Conservation (phyloP, 2,329 filamentous ascomycete genomes). For the Eurotiales sp. region DNA sequence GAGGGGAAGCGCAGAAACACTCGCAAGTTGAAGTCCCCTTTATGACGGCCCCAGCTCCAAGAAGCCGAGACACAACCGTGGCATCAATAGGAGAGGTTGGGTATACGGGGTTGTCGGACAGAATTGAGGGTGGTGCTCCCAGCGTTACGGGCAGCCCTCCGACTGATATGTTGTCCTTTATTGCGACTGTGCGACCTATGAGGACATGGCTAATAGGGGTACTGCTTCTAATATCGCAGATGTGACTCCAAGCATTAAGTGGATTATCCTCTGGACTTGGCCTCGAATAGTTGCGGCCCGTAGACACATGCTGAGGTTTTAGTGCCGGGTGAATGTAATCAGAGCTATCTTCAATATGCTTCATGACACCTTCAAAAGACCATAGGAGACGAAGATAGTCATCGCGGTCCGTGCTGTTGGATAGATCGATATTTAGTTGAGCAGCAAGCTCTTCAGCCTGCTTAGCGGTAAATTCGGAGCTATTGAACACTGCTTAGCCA, state of each 20-base stretch:
- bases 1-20: conserved; percentile 33
- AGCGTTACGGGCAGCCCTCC: conserved; percentile 33
- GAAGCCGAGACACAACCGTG: conserved; percentile 28
- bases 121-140: conserved; percentile 30
- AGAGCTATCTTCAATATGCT: conserved; percentile 23
- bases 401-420: neutral
- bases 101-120: conserved; percentile 24
- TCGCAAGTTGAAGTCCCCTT: conserved; percentile 37
- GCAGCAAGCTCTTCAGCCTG: neutral
- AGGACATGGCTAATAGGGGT: conserved; percentile 22
- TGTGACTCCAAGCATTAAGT: conserved; percentile 44
- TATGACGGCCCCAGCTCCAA: conserved; percentile 31
- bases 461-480: neutral
- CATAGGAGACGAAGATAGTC: conserved; percentile 23
- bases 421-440: neutral
- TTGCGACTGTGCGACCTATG: conserved; percentile 26
- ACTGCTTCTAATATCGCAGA: conserved; percentile 25
- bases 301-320: conserved; percentile 17
- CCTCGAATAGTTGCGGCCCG: conserved; percentile 19
- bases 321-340: conserved; percentile 36
- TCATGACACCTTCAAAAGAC: conserved; percentile 21
- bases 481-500: neutral
- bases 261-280: conserved; percentile 31
- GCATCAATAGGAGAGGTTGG: conserved; percentile 33
- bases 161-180: conserved; percentile 37